phyloP scores from a whole-genome alignment of 208 protist species.

The Trypanosoma congolense region DNA sequence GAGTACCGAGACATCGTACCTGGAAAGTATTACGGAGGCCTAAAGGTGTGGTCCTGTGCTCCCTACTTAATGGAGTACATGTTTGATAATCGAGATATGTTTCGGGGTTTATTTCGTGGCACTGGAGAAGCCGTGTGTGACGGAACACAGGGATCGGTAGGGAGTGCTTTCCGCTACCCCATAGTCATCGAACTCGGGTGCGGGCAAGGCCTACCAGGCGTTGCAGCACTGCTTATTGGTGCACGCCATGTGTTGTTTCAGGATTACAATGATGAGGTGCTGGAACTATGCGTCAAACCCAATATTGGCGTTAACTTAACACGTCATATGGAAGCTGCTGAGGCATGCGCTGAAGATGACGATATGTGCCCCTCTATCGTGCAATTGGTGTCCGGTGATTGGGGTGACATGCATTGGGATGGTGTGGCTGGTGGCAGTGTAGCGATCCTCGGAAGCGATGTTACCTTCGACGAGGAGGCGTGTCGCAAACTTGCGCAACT shows the following conservation, averaged over 20 bases:
- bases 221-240: conserved; percentile 59
- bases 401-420: conserved; percentile 43
- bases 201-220: conserved; percentile 66
- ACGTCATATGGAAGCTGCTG: conserved; percentile 12
- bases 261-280: conserved; percentile 87
- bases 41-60: conserved; percentile 89
- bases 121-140: not conserved
- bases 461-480: conserved; percentile 81
- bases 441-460: conserved; percentile 74
- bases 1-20: conserved; percentile 74
- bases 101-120: conserved; percentile 13
- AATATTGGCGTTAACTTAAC: conserved; percentile 62
- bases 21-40: conserved; percentile 80
- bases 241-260: conserved; percentile 59
- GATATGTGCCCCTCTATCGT: conserved; percentile 20
- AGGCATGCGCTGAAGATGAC: not conserved
- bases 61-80: conserved; percentile 46
- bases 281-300: conserved; percentile 60
- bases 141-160: not conserved
- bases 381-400: conserved; percentile 76
- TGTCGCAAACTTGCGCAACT: conserved; percentile 65
- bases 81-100: conserved; percentile 29
- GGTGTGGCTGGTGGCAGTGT: conserved; percentile 19
- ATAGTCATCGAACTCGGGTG: conserved; percentile 77
- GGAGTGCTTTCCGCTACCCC: not conserved